Evolutionary conservation across 129 eudicot species (phyloP).

Genomic region (Escallonia herrerae): DNA sequence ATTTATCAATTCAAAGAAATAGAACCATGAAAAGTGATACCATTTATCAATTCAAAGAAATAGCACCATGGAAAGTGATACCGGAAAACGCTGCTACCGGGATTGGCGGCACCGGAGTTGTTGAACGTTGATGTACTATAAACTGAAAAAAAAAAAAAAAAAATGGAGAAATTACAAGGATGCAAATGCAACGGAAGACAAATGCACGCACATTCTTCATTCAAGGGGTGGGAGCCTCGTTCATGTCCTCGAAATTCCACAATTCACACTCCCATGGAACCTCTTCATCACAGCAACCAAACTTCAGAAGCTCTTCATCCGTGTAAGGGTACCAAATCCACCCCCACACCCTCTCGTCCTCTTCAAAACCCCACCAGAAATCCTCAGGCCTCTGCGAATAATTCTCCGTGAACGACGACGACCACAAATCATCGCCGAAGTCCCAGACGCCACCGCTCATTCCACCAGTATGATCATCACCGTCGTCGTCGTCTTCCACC

Average conservation of each 20-base stretch:
- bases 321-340: background rate
- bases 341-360: background rate
- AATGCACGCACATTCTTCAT: background rate
- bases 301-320: background rate
- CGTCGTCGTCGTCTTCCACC: background rate
- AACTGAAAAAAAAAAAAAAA: too few relatives aligned
- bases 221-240: background rate
- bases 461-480: background rate
- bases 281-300: background rate
- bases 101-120: too few relatives aligned
- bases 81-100: too few relatives aligned
- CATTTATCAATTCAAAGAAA: too few relatives aligned
- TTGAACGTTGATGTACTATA: too few relatives aligned
- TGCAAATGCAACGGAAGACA: too few relatives aligned
- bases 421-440: too few relatives aligned
- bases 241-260: background rate
- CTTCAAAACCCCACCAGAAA: background rate
- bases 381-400: background rate
- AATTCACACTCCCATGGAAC: background rate
- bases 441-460: too few relatives aligned
- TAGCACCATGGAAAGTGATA: too few relatives aligned
- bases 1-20: too few relatives aligned
- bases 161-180: too few relatives aligned
- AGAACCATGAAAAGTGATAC: too few relatives aligned
- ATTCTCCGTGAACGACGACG: background rate